Conservation (phyloP, 257 asterid species). For the Mentha longifolia region DNA sequence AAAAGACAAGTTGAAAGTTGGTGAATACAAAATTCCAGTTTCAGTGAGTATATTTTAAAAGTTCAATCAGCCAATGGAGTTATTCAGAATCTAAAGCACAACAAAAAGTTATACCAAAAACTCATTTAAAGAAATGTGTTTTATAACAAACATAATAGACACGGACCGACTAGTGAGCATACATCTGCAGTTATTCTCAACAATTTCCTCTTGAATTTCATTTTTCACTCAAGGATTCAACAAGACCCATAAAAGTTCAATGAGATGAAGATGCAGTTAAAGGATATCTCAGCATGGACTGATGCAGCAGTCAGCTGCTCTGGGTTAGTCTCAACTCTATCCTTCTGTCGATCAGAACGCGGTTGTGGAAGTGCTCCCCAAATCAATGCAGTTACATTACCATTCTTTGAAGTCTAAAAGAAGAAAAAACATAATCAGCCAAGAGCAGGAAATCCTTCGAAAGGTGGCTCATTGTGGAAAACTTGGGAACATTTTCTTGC, state of each 20-base stretch:
- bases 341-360: conserved; percentile 92
- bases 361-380: conserved; percentile 99
- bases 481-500: background rate
- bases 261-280: conserved; percentile 30
- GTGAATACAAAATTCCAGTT: background rate
- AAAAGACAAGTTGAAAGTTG: background rate
- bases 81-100: background rate
- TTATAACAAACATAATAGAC: background rate
- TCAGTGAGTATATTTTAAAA: background rate
- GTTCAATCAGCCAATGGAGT: background rate
- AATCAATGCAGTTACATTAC: conserved; percentile 75
- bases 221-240: conserved; percentile 3
- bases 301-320: conserved; percentile 99
- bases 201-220: background rate
- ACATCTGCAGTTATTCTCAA: conserved; percentile 1
- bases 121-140: background rate
- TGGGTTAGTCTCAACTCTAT: conserved; percentile 98
- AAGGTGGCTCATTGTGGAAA: background rate
- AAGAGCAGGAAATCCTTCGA: background rate
- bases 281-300: conserved; percentile 97
- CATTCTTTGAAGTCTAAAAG: conserved; percentile 73
- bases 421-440: background rate
- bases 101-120: background rate
- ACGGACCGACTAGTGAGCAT: background rate
- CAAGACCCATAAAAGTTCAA: conserved; percentile 4